Percentiles rank a stretch among this genome's conserved stretches.
These are phyloP conservation scores for Trichoderma brevicompactum DNA, from an alignment of 2,329 filamentous ascomycete genomes.

Conservation along the genomic window DNA sequence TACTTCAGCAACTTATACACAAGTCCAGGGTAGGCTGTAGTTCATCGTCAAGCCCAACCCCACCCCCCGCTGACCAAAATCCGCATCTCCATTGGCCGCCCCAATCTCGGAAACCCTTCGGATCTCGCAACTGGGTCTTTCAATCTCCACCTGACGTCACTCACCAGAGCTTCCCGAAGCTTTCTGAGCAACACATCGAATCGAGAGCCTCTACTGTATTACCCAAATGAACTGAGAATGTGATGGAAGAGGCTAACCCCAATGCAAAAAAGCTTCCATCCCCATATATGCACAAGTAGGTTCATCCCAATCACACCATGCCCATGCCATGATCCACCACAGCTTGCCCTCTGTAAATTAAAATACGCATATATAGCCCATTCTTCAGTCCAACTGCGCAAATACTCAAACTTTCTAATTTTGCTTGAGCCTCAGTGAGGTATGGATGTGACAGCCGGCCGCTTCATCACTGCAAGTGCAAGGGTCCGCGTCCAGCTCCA, in stretches of 20 bases:
- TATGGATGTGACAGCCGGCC: conserved; percentile 7
- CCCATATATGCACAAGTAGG: too few species aligned
- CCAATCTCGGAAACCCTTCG: conserved; percentile 15
- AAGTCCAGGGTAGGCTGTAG: background rate
- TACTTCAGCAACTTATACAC: background rate
- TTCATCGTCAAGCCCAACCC: background rate
- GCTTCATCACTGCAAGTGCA: background rate
- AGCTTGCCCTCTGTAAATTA: too few species aligned
- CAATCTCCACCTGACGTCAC: conserved; percentile 17
- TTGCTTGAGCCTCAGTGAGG: background rate
- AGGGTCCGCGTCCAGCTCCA: background rate
- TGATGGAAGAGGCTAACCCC: too few species aligned
- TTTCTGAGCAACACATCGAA: background rate
- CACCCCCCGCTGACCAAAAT: conserved; percentile 17
- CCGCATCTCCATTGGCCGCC: background rate
- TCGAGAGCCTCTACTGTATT: background rate
- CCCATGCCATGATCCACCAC: too few species aligned
- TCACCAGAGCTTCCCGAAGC: background rate
- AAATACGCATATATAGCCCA: too few species aligned
- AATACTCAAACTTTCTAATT: too few species aligned
- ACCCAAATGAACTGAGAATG: too few species aligned
- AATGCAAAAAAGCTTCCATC: too few species aligned
- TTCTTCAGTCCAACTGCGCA: too few species aligned
- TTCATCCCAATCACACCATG: too few species aligned
- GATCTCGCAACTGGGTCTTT: background rate